Conservation (phyloP, 2,329 filamentous ascomycete genomes). For the Pyricularia grisea region DNA sequence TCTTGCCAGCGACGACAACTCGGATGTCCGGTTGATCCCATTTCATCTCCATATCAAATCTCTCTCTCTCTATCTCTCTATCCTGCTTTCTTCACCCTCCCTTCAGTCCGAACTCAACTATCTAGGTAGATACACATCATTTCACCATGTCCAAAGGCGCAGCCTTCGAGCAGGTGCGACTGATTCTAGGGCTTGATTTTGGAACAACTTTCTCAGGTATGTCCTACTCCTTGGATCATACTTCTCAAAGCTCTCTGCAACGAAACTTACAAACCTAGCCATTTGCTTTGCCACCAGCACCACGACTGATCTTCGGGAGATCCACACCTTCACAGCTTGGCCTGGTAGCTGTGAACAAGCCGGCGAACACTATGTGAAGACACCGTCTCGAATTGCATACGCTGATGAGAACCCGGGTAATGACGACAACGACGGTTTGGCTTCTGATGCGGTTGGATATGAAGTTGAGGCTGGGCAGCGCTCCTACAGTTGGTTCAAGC, state of each 20-base stretch:
- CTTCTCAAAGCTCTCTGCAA: too few species aligned
- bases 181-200: conserved; percentile 1
- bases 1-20: too few species aligned
- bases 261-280: background rate
- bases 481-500: conserved; percentile 3
- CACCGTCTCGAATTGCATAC: conserved; percentile 1
- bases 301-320: background rate
- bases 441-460: background rate
- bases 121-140: background rate
- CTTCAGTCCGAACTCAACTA: background rate
- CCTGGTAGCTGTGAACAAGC: background rate
- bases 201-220: conserved; percentile 1
- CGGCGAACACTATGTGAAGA: background rate
- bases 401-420: background rate
- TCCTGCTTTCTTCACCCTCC: background rate
- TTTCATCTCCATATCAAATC: too few species aligned
- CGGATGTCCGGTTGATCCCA: too few species aligned
- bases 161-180: background rate
- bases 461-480: background rate
- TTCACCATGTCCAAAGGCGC: background rate
- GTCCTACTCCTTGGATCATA: background rate
- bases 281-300: conserved; percentile 1
- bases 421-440: background rate
- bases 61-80: background rate
- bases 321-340: background rate